phyloP scores from a whole-genome alignment of 2,329 filamentous ascomycete genomes.

The Raffaelea albimanens region DNA sequence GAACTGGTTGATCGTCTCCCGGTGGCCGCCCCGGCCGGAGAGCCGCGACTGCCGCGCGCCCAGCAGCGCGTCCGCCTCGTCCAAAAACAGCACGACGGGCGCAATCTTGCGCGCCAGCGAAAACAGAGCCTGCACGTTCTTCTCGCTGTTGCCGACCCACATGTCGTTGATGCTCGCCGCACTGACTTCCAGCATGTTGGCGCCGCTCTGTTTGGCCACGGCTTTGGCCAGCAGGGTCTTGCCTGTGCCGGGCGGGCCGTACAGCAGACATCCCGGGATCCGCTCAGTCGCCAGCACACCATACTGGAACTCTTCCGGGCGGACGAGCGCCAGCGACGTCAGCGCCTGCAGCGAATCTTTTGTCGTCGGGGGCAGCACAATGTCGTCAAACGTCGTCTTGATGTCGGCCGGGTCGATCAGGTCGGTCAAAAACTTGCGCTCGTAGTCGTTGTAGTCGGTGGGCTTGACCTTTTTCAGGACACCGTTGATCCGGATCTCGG shows the following conservation, averaged over 20 bases:
- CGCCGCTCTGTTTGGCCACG: constrained; percentile 58
- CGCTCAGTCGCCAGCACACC: constrained; percentile 86
- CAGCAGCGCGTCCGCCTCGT: constrained; percentile 91
- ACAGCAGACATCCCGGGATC: constrained; percentile 80
- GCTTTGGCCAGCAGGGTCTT: constrained; percentile 63
- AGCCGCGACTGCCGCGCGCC: constrained; percentile 59
- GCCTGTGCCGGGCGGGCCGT: constrained; percentile 76
- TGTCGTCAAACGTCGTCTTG: constrained; percentile 76
- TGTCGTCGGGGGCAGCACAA: constrained; percentile 73
- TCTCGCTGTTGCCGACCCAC: constrained; percentile 93
- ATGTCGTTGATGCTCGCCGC: constrained; percentile 92
- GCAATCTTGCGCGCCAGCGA: constrained; percentile 81
- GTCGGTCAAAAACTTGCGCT: constrained; percentile 72
- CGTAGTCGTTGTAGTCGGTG: constrained; percentile 52
- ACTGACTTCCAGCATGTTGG: constrained; percentile 75
- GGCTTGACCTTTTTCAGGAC: constrained; percentile 2
- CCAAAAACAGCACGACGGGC: constrained; percentile 91
- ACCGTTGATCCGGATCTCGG: constrained; percentile 5
- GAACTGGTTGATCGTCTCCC: constrained; percentile 94
- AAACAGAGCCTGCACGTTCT: constrained; percentile 90
- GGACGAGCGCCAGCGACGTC: constrained; percentile 75
- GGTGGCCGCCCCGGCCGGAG: constrained; percentile 61
- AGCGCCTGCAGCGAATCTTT: constrained; percentile 82
- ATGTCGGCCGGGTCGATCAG: constrained; percentile 77
- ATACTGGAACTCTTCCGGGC: constrained; percentile 93